phyloP scores from a whole-genome alignment of 768 basidiomycete genomes.

The Suillus clintonianus region DNA sequence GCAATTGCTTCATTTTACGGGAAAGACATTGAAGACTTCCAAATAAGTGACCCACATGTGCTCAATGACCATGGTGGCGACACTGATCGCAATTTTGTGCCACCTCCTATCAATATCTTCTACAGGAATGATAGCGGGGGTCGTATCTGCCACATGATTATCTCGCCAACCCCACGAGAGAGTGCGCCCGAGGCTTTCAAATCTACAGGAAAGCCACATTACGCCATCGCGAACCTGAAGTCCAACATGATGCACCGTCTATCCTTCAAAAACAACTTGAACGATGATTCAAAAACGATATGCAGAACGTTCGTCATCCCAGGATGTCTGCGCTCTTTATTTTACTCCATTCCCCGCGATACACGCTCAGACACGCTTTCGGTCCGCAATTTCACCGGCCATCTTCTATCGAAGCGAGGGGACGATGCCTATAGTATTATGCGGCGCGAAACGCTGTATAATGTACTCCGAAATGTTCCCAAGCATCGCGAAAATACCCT shows the following conservation, averaged over 20 bases:
- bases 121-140: slow-evolving; percentile 31
- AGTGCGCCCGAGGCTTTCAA: slow-evolving; percentile 14
- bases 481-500: slow-evolving; percentile 19
- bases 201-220: slow-evolving; percentile 28
- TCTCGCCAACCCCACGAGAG: slow-evolving; percentile 27
- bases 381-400: slow-evolving; percentile 33
- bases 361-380: slow-evolving; percentile 27
- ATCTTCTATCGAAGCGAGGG: slow-evolving; percentile 39
- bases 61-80: slow-evolving; percentile 18
- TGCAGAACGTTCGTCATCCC: slow-evolving; percentile 33
- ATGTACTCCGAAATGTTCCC: slow-evolving; percentile 21
- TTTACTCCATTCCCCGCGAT: slow-evolving; percentile 28
- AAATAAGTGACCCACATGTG: slow-evolving; percentile 32
- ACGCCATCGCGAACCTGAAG: slow-evolving; percentile 27
- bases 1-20: slow-evolving; percentile 32
- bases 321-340: slow-evolving; percentile 33
- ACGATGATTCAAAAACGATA: slow-evolving; percentile 16
- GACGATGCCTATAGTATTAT: slow-evolving; percentile 21
- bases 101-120: slow-evolving; percentile 35
- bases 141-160: slow-evolving; percentile 29
- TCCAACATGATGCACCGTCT: slow-evolving; percentile 26
- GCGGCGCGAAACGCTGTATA: slow-evolving; percentile 20
- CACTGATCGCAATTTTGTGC: slow-evolving; percentile 22
- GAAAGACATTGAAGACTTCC: slow-evolving; percentile 35
- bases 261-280: slow-evolving; percentile 28